phyloP scores from a whole-genome alignment of 495 filamentous ascomycete genomes.

The Neurospora sp. region DNA sequence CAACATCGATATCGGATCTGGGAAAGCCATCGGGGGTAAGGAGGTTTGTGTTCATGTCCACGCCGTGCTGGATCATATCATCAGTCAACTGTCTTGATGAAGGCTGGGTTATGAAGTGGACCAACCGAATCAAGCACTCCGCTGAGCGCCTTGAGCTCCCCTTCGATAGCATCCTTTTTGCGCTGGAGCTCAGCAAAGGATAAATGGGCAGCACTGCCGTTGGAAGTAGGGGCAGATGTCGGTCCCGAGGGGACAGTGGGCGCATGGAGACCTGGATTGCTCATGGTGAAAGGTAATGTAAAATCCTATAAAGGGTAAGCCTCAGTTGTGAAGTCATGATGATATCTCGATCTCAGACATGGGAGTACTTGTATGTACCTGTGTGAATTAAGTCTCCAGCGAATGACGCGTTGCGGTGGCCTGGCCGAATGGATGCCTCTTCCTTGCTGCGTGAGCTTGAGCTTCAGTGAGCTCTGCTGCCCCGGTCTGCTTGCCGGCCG shows the following conservation, averaged over 20 bases:
- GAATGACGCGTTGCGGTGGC: constrained; percentile 16
- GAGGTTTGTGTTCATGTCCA: constrained; percentile 82
- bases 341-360: constrained; percentile 9
- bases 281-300: constrained; percentile 40
- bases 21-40: constrained; percentile 91
- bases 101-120: constrained; percentile 2
- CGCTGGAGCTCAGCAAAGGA: constrained; percentile 48
- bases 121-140: constrained; percentile 80
- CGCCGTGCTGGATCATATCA: constrained; percentile 57
- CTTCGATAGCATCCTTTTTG: constrained; percentile 75
- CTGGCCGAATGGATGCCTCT: background rate
- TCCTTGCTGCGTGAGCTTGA: background rate
- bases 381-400: constrained; percentile 16
- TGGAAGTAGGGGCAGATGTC: constrained; percentile 38
- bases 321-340: background rate
- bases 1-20: constrained; percentile 85
- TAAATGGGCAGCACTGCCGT: constrained; percentile 47
- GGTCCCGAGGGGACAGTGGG: constrained; percentile 67
- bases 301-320: constrained; percentile 16
- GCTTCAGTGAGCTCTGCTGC: background rate
- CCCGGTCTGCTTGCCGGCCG: background rate
- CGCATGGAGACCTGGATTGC: constrained; percentile 51
- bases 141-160: constrained; percentile 72
- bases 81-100: constrained; percentile 6
- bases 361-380: background rate